These are phyloP conservation scores for Huntiella savannae DNA, from an alignment of 2,329 filamentous ascomycete species.

Conservation along the genomic window DNA sequence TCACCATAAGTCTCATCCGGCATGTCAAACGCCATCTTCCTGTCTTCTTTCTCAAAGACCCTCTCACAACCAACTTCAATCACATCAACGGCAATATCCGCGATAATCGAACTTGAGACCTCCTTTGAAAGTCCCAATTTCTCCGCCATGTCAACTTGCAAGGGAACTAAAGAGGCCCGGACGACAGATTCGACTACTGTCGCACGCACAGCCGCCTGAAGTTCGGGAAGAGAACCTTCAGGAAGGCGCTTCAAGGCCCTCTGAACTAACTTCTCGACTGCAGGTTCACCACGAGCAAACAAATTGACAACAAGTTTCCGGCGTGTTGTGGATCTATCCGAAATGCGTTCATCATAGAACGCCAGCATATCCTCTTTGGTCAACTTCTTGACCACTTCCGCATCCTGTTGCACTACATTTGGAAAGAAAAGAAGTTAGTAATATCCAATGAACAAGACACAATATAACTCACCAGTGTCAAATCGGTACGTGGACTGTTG, in stretches of 20 bases:
- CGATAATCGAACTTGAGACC: constrained; percentile 18
- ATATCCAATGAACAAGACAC: background rate
- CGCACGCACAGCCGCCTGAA: constrained; percentile 13
- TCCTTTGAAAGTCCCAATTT: constrained; percentile 1
- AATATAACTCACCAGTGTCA: constrained; percentile 44
- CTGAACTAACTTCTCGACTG: constrained; percentile 12
- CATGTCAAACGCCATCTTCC: constrained; percentile 14
- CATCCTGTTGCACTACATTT: constrained; percentile 50
- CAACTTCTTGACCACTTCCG: constrained; percentile 50
- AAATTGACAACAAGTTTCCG: constrained; percentile 78
- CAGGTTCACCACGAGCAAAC: constrained; percentile 44
- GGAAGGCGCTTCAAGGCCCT: constrained; percentile 5
- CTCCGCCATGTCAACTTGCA: background rate
- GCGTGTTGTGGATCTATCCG: constrained; percentile 50
- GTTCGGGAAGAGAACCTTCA: background rate
- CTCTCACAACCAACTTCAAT: constrained; percentile 19
- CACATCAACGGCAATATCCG: constrained; percentile 9
- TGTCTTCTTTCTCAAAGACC: constrained; percentile 14
- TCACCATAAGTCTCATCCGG: constrained; percentile 22
- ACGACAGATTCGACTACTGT: constrained; percentile 8
- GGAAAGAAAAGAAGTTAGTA: background rate
- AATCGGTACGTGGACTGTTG: constrained; percentile 81
- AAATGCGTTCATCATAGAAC: constrained; percentile 62
- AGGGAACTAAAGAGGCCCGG: constrained; percentile 1
- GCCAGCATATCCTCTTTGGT: constrained; percentile 62